phyloP scores from a whole-genome alignment of 2,329 filamentous ascomycete species.

The Alternaria metachromatica region DNA sequence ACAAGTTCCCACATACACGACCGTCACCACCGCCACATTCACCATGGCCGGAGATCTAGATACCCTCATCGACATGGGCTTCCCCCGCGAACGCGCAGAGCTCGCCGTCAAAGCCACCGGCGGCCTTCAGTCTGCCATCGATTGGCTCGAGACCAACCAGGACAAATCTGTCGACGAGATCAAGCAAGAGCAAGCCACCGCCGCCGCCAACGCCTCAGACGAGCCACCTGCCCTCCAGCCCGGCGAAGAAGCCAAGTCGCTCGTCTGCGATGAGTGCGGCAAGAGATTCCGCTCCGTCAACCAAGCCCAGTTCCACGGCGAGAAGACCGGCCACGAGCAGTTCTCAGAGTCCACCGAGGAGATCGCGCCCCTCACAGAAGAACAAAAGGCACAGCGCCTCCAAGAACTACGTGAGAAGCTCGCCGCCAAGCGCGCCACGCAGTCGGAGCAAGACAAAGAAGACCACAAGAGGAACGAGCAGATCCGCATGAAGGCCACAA shows the following conservation, averaged over 20 bases:
- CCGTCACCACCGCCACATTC: conserved; percentile 12
- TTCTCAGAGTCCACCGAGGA: conserved; percentile 95
- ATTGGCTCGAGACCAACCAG: conserved; percentile 93
- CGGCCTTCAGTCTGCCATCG: conserved; percentile 82
- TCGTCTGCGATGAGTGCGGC: conserved; percentile 93
- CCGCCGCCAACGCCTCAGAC: conserved; percentile 45
- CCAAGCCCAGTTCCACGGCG: conserved; percentile 87
- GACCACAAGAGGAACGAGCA: conserved; percentile 86
- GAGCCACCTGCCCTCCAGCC: conserved; percentile 71
- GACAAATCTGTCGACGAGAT: conserved; percentile 87
- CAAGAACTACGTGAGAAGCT: conserved; percentile 75
- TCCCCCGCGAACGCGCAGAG: conserved; percentile 81
- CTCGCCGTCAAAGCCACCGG: conserved; percentile 85
- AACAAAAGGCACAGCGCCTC: conserved; percentile 84
- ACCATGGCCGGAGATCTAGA: conserved; percentile 63
- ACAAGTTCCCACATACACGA: conserved; percentile 6
- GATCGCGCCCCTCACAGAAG: conserved; percentile 86
- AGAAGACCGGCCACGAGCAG: conserved; percentile 87
- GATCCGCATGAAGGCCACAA: conserved; percentile 85
- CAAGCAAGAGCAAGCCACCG: conserved; percentile 55
- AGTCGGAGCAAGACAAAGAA: conserved; percentile 76
- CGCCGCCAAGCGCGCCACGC: conserved; percentile 72
- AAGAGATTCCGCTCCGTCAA: conserved; percentile 85
- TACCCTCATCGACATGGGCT: conserved; percentile 72
- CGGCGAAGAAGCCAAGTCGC: conserved; percentile 75